Base-by-base conservation (phyloP, 176 grass and related monocot species). In the Carex scoparia region DNA sequence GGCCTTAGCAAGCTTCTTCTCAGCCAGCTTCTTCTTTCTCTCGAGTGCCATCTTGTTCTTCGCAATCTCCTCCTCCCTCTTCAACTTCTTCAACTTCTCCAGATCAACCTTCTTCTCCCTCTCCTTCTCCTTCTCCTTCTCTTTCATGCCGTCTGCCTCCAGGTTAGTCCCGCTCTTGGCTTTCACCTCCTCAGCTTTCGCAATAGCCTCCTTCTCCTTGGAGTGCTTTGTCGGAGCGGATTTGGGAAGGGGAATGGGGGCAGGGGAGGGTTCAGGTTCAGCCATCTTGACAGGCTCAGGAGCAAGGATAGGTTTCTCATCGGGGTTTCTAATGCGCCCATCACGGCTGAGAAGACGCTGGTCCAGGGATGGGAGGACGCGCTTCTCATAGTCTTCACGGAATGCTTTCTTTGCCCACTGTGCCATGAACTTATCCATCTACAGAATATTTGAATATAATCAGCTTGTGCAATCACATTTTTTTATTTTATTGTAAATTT, bases 341-440 rank as follows among this genome's bases (percentile, higher is more conserved):
- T 99, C 93, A 28, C 91, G 87, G 75, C 83, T 89, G 61, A 99
- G 71, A 61, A 86, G 85, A 33, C 96, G 81, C 59, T 74, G 79
- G 12, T 99, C 94, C 35, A 99, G 88, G 28, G 93, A 94, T 61
- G 88, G 13, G 12, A 99, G 89, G 31, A 91, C 89, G 13, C 96
- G 91, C 87, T 90, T 99, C 88, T 95, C 93, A 32, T 92, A 99
- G 84, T 99, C 96, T 84, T 90, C 96, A 79, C 91, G 91, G 46
- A 99, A 99, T 81, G 80, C 44, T 68, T 95, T 95, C 54, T 88
- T 89, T 65, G 76, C 56, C 93, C 93, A 99, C 72, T 99, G 58
- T 62, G 85, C 83, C 91, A 99, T 89, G 81, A 99, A 91, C 54
- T 91, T 94, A 55, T 94, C 93, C 37, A 88, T 89, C 93, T 99